A percentile compares a stretch with the other conserved stretches of the same genome.
Evolutionary conservation across 2,329 filamentous ascomycete genomes (phyloP).

Genomic region (Colletotrichum sp.): DNA sequence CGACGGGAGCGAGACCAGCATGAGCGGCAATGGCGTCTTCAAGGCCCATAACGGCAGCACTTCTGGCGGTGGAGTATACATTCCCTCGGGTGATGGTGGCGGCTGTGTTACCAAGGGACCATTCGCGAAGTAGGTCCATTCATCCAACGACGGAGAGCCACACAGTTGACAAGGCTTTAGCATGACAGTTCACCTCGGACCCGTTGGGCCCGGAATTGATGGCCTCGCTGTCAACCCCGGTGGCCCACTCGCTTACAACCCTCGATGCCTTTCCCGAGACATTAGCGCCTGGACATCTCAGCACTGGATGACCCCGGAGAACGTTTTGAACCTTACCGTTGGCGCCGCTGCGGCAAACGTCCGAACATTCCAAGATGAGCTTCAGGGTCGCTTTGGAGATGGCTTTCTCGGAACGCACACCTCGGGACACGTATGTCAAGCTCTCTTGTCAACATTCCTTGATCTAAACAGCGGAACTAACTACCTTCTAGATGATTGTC

Average conservation of each 20-base stretch:
- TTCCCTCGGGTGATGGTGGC: constrained; percentile 40
- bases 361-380: constrained; percentile 35
- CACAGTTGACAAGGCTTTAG: neutral
- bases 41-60: constrained; percentile 28
- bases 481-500: constrained; percentile 3
- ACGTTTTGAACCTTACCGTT: constrained; percentile 24
- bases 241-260: constrained; percentile 26
- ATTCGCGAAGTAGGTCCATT: constrained; percentile 47
- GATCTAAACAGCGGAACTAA: neutral
- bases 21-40: constrained; percentile 42
- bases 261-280: constrained; percentile 33
- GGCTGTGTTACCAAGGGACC: constrained; percentile 54
- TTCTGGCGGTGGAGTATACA: constrained; percentile 26
- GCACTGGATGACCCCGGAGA: constrained; percentile 23
- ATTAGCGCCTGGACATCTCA: constrained; percentile 25
- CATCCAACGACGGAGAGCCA: neutral
- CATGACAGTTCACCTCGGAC: constrained; percentile 33
- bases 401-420: constrained; percentile 29
- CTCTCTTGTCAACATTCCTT: neutral
- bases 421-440: constrained; percentile 28
- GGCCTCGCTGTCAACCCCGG: constrained; percentile 26
- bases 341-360: constrained; percentile 29
- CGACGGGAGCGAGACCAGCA: constrained; percentile 41
- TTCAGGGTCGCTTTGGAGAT: constrained; percentile 32
- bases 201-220: constrained; percentile 23